Conservation (phyloP, 441 rosid species). For the Macaranga tanarius region DNA sequence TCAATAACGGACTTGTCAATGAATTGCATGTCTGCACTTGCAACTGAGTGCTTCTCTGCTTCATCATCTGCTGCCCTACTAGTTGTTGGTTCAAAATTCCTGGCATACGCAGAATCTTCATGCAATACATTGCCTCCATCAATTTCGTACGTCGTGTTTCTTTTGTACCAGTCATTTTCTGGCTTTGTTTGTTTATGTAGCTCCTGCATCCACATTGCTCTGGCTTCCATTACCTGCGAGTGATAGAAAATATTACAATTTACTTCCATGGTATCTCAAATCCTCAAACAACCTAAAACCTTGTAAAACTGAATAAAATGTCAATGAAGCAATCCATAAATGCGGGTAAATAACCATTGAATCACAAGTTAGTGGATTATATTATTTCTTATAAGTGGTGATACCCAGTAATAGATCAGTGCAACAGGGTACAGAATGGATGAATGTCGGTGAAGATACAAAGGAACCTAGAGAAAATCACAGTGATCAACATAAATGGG, state of each 20-base stretch:
- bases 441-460: too few species aligned
- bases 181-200: constrained; percentile 61
- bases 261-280: not conserved
- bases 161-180: constrained; percentile 44
- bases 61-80: constrained; percentile 39
- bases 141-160: constrained; percentile 17
- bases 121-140: constrained; percentile 19
- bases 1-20: constrained; percentile 68
- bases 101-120: constrained; percentile 36
- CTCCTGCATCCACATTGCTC: constrained; percentile 65
- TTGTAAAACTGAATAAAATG: not conserved
- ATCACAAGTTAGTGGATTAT: not conserved
- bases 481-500: too few species aligned
- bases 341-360: not conserved
- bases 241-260: constrained; percentile 8
- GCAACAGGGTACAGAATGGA: too few species aligned
- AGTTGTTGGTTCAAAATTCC: constrained; percentile 48
- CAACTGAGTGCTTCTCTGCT: constrained; percentile 55
- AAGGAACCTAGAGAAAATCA: too few species aligned
- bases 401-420: too few species aligned
- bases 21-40: constrained; percentile 50
- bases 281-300: not conserved
- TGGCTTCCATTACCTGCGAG: constrained; percentile 73
- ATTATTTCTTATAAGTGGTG: too few species aligned
- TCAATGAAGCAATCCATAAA: not conserved